A percentile compares a stretch with the other conserved stretches of the same genome.
Evolutionary conservation across 164 flowering plant species (phyloP).

Genomic region (Stephania cephalantha): DNA sequence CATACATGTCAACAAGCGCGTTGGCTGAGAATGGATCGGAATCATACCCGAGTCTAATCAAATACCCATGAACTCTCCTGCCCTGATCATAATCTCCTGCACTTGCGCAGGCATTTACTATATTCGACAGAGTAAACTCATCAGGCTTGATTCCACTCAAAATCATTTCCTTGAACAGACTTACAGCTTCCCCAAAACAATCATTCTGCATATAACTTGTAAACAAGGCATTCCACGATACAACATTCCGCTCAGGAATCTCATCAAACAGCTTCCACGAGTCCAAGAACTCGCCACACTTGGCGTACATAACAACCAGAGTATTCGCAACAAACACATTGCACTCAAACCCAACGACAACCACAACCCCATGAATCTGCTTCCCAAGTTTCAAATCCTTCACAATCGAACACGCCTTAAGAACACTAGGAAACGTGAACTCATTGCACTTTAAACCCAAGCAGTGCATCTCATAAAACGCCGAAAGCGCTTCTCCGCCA

Average conservation of each 20-base stretch:
- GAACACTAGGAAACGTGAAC: slow-evolving; percentile 58
- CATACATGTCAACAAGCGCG: slow-evolving; percentile 81
- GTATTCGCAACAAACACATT: slow-evolving; percentile 68
- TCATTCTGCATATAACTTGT: slow-evolving; percentile 55
- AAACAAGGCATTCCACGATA: slow-evolving; percentile 76
- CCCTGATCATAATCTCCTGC: slow-evolving; percentile 42
- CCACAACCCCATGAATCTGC: slow-evolving; percentile 57
- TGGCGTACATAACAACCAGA: slow-evolving; percentile 74
- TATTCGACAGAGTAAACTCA: slow-evolving; percentile 60
- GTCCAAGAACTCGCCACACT: slow-evolving; percentile 49
- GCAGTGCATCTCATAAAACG: slow-evolving; percentile 41
- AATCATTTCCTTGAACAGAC: slow-evolving; percentile 59
- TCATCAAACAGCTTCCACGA: slow-evolving; percentile 53
- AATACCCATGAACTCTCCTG: slow-evolving; percentile 54
- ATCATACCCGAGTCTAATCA: slow-evolving; percentile 57
- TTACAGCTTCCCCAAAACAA: slow-evolving; percentile 39
- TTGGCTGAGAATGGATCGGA: slow-evolving; percentile 55
- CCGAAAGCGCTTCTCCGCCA: slow-evolving; percentile 39
- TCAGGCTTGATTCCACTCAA: slow-evolving; percentile 45
- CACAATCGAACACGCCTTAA: slow-evolving; percentile 55
- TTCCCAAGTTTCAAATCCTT: slow-evolving; percentile 44
- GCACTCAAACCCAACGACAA: slow-evolving; percentile 48
- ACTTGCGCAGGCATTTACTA: slow-evolving; percentile 56
- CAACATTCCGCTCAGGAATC: slow-evolving; percentile 45
- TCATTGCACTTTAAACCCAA: slow-evolving; percentile 53